Evolutionary conservation across 768 basidiomycete genomes (phyloP).

Genomic region (Amanita pseudoporphyria): DNA sequence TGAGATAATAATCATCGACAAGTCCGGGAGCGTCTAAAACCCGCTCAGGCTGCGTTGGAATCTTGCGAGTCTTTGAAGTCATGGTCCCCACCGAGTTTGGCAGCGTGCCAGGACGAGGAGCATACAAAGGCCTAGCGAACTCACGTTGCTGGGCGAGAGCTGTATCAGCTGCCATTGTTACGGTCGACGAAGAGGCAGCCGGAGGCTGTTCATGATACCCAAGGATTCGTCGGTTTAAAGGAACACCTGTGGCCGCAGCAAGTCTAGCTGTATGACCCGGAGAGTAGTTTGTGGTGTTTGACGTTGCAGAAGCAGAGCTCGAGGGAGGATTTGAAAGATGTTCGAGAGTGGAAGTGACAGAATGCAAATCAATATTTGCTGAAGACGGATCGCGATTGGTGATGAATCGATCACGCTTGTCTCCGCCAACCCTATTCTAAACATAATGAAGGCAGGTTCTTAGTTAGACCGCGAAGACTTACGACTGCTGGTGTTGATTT

Average conservation of each 20-base stretch:
- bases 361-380: conserved; percentile 26
- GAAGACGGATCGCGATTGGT: conserved; percentile 43
- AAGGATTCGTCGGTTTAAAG: conserved; percentile 72
- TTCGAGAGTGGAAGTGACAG: conserved; percentile 56
- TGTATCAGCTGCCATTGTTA: conserved; percentile 16
- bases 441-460: conserved; percentile 9
- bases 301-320: conserved; percentile 24
- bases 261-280: conserved; percentile 75
- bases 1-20: conserved; percentile 95
- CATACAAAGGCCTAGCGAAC: conserved; percentile 66
- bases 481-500: conserved; percentile 63
- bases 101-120: conserved; percentile 50
- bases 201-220: conserved; percentile 87
- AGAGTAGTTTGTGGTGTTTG: conserved; percentile 50
- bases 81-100: conserved; percentile 53
- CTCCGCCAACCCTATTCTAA: conserved; percentile 35
- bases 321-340: conserved; percentile 16
- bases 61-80: conserved; percentile 68
- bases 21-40: conserved; percentile 93
- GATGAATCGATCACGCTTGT: conserved; percentile 62
- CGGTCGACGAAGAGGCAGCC: conserved; percentile 60
- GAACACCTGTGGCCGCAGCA: conserved; percentile 65
- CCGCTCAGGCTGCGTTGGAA: conserved; percentile 82
- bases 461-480: conserved; percentile 10
- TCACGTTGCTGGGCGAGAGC: conserved; percentile 71